Base-by-base conservation (phyloP, 768 basidiomycete species). In the Suillus sp. region DNA sequence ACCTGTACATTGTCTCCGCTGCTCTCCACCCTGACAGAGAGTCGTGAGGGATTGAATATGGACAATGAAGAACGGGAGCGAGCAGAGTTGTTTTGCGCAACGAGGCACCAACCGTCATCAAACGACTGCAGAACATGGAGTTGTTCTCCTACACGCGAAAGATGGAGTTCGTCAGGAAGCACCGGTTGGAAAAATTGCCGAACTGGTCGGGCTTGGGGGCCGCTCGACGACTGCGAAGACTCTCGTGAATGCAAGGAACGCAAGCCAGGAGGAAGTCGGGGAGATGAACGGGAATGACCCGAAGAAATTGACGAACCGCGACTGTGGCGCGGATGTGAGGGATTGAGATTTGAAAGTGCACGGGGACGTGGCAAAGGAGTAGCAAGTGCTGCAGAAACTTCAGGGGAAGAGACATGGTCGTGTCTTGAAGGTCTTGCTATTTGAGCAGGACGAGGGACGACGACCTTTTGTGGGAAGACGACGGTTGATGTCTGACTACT, bases 81-180 rank as follows among this genome's bases (percentile, higher is more conserved):
- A 67, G 30, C 74, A 70, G 64, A 66, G 64, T 51, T 72, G 64
- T 88, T 84, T 34, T 88, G 79, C 22, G 84, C 86, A 59, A 90
- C 88, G 59, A 90, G 80, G 67, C 88, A 91, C 91, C 91, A 93
- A 2, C 90, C 91, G 62, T 93, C 91, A 63, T 92, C 88, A 68
- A 87, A 90, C 5, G 85, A 84, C 64, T 85, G 84, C 3, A 91
- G 79, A 34, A 92, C 75, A 1, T 82, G 83, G 47, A 93, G 75
- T 40, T 77, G 78, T 71, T 93, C 90, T 43, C 88, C 87, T 14
- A 80, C 68, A 38, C 68, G 71, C 22, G 78, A 71, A 63, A 90
- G 63, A 38, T 86, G 75, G 32, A 93, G 78, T 71, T 93, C 91
- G 74, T 93, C 91, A 0, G 90, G 87, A 3, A 93, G 84, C 27